Evolutionary conservation across 2,329 filamentous ascomycete genomes (phyloP), one percentile per base, ranked within the genome.

Genomic region (Pseudogymnoascus sp.): DNA sequence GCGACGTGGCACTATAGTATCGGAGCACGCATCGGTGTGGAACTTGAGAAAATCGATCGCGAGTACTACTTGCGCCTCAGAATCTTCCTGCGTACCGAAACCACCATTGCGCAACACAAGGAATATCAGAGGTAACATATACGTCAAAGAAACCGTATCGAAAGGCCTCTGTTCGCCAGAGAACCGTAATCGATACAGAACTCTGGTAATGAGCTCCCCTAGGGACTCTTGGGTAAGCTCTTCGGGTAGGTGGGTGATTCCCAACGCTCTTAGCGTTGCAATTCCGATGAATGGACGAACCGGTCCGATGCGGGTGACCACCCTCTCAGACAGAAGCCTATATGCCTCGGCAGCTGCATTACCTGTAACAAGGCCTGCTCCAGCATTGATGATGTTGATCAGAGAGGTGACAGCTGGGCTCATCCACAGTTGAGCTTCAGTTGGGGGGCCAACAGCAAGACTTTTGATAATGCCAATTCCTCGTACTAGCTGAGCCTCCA

Each of bases 101-200:
- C 93, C 93, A 42, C 92, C 91, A 66, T 87, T 86, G 65, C 86
- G 84, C 18, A 99, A 81, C 16, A 97, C 83, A 18, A 90, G 77
- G 69, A 96, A 87, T 3, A 96, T 77, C 14, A 99, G 80, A 0
- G 93, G 91, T 31, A 97, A 79, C 61, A 92, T 85, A 73, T 97
- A 99, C 64, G 90, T 91, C 23, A 97, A 79, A 0, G 93, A 93
- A 3, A 95, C 88, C 2, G 86, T 81, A 73, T 99, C 95, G 69
- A 99, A 92, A 0, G 93, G 92, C n/a, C 93, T 86, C 74, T 97
- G 93, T 73, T 97, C 95, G 62, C 90, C 89, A 39, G 93, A 84
- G 74, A 96, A 96, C 14, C 93, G 88, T 62, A 99, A 79, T 59
- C 93, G 88, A 75, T 97, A 97, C 4, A 99, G 79, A 1, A 97